Conservation (phyloP, 768 basidiomycete species). For the Russula dissimulans region DNA sequence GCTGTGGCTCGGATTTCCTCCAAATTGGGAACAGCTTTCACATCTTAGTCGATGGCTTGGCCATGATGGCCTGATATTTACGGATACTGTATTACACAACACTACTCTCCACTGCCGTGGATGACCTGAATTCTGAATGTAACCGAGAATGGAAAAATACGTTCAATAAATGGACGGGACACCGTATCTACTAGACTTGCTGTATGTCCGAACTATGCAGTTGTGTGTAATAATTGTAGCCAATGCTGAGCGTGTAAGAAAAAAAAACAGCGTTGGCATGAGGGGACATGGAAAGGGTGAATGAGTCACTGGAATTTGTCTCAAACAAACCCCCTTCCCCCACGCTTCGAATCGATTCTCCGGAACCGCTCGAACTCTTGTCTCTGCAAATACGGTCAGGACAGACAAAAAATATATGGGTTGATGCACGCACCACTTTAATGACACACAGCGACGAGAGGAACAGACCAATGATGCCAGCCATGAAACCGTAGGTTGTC, state of each 20-base stretch:
- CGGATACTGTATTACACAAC: background rate
- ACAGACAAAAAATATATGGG: background rate
- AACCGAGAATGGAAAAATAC: background rate
- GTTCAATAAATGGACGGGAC: background rate
- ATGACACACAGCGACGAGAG: constrained; percentile 81
- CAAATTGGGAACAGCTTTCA: no score
- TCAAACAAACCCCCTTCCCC: constrained; percentile 80
- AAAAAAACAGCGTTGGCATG: background rate
- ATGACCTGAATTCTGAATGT: background rate
- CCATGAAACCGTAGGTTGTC: constrained; percentile 77
- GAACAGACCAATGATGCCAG: constrained; percentile 63
- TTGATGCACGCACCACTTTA: constrained; percentile 53
- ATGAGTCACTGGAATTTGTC: background rate
- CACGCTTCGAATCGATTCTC: constrained; percentile 84
- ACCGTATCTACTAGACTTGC: background rate
- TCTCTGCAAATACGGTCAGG: constrained; percentile 37
- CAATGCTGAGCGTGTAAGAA: background rate
- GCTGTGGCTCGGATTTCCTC: no score
- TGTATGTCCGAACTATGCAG: background rate
- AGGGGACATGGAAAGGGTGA: background rate
- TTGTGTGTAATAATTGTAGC: background rate
- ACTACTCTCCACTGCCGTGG: background rate
- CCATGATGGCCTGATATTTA: no score
- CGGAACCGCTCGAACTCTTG: constrained; percentile 76
- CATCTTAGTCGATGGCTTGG: background rate